Evolutionary conservation across 139 green algal species (phyloP), one percentile per base, ranked within the genome.

Genomic region (Deuterostichococcus epilithicus): DNA sequence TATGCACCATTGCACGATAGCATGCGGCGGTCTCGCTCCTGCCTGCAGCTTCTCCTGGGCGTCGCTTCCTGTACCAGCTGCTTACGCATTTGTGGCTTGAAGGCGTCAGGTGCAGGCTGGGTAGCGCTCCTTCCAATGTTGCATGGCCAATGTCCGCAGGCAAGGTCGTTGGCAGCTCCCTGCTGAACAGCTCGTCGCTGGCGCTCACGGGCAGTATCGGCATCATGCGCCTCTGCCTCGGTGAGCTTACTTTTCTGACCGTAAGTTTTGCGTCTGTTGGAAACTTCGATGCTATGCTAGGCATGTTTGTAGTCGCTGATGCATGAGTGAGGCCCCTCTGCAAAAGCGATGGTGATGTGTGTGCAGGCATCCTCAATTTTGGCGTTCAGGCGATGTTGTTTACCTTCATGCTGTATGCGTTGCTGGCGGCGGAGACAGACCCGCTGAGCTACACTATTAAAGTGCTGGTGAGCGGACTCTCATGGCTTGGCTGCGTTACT

Each of bases 161-260:
- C 52, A 63, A 63, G 52, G 75, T 85, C 65, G 72, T 86, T 30
- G 34, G 82, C 22, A 63, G 78, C 28, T 82, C 80, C 28, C 30
- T 91, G 38, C 81, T 78, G 34, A 82, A 74, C 73, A 88, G 82
- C 32, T 87, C 87, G 28, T 78, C 81, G 45, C 75, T 89, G 30
- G 87, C 87, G 36, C 69, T 91, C n/a, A 87, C 85, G 45, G 85
- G 83, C 10, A 74, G 86, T 59, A 77, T 90, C 18, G 80, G 82
- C 0, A 59, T 92, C 52, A 66, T 91, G 52, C 75, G 82, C 42
- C 77, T 92, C 23, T 82, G 85, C 45, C 35, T 90, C 59, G 86
- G 80, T 70, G 10, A 37, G 60, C 45, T 60, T 13, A 73, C 38
- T 33, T 70, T 76, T 1, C 36, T 70, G 26, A 52, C 37, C 8